phyloP scores from a whole-genome alignment of 495 filamentous ascomycete genomes.

The Trichocladium antarcticum region DNA sequence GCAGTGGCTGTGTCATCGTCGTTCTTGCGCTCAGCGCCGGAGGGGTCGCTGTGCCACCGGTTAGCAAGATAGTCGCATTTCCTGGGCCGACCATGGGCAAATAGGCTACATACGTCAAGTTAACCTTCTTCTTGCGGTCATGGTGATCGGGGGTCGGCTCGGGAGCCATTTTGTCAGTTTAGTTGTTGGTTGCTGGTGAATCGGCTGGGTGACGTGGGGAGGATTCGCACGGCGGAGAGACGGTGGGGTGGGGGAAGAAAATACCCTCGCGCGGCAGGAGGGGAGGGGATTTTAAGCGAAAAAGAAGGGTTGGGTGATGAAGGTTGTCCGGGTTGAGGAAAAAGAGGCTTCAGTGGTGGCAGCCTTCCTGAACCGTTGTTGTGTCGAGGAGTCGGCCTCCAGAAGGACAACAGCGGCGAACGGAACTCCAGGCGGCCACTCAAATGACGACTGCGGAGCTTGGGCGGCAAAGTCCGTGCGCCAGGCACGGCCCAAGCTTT shows the following conservation, averaged over 20 bases:
- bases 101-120: constrained; percentile 60
- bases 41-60: constrained; percentile 58
- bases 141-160: constrained; percentile 40
- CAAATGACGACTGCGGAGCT: constrained; percentile 31
- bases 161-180: constrained; percentile 27
- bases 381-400: constrained; percentile 1
- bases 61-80: constrained; percentile 18
- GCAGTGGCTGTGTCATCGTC: constrained; percentile 90
- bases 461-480: constrained; percentile 29
- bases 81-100: not conserved
- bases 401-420: constrained; percentile 5
- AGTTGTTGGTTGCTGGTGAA: constrained; percentile 6
- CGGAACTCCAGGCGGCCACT: constrained; percentile 26
- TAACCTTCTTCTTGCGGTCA: constrained; percentile 87
- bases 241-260: constrained; percentile 1
- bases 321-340: constrained; percentile 5
- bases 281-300: not conserved
- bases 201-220: constrained; percentile 8
- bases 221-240: constrained; percentile 4
- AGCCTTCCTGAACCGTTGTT: not conserved
- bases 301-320: not conserved
- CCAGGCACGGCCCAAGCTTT: constrained; percentile 16
- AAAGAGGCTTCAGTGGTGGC: not conserved
- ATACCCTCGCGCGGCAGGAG: not conserved
- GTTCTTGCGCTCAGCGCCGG: constrained; percentile 77